phyloP scores from a whole-genome alignment of 495 filamentous ascomycete species.

The Penicillium cosmopolitanum region DNA sequence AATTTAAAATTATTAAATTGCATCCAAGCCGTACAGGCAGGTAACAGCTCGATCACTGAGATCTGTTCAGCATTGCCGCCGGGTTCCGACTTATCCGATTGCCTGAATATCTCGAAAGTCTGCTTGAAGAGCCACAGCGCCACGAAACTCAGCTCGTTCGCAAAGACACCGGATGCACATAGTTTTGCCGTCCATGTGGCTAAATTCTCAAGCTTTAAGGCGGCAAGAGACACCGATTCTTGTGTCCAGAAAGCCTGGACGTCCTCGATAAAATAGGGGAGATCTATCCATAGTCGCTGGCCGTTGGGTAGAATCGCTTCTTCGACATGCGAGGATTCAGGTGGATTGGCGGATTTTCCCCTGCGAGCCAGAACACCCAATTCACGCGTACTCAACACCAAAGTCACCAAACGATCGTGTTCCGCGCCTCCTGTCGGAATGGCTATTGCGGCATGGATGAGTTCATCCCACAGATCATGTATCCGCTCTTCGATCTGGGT shows the following conservation, averaged over 20 bases:
- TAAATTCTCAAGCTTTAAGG: no score
- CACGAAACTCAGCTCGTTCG: no score
- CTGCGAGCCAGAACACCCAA: no score
- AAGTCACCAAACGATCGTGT: not conserved
- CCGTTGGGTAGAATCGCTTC: not conserved
- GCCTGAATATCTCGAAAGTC: no score
- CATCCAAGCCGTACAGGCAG: not conserved
- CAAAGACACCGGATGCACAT: no score
- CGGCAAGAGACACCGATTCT: not conserved
- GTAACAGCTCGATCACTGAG: not conserved
- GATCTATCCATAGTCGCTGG: not conserved
- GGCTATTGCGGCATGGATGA: not conserved
- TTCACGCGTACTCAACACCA: no score
- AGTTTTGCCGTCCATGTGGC: no score
- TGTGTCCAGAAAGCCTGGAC: not conserved
- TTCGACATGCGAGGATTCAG: not conserved
- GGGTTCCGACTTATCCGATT: no score
- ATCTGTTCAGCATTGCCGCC: not conserved
- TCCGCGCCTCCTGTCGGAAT: not conserved
- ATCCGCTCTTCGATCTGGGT: not conserved
- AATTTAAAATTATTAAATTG: not conserved
- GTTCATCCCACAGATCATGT: not conserved
- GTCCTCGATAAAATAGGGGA: not conserved
- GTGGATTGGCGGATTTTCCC: not conserved
- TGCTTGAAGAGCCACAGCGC: no score